Evolutionary conservation across 352 stramenopile genomes (phyloP), one percentile per base, ranked within the genome.

Genomic region (Pythium dissimile): DNA sequence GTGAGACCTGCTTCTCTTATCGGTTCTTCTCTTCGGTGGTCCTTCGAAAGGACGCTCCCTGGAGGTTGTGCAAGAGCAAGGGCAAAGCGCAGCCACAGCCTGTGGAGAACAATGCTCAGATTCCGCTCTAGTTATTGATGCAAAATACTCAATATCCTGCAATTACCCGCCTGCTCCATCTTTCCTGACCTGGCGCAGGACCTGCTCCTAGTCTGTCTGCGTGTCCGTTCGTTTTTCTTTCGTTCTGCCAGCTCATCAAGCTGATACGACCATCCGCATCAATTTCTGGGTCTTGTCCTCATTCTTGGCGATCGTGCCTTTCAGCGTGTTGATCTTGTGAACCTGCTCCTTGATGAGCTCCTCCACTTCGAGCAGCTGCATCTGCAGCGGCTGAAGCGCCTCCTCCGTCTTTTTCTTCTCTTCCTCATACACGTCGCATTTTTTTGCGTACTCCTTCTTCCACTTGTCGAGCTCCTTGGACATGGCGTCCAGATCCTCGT

Each of bases 401-500:
- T 96, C 86, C 16, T 94, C 76, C 0, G 88, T 89, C 18, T 82
- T 77, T 65, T 95, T 92, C 43, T 83, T 75, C 64, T 96, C 89
- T 23, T 96, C 80, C 28, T 86, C 77, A 27, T 96, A 80, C 35
- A 84, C 73, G 31, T 90, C 83, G 26, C 75, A 72, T 49, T 96
- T 91, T 26, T 75, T 73, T 27, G 75, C 64, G 54, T 93, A 92
- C 66, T 96, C 83, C 28, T 80, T 83, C 41, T 84, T 80, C 94
- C 94, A 98, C 51, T 90, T 80, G 42, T 94, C 84, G 30, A 98
- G 84, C 66, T 98, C 94, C 56, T 92, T 94, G 7, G 75, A 79
- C 92, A 99, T 98, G n/a, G 82, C 75, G 34, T 92, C 88, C 59
- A 98, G 67, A 69, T 98, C 94, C 58, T 98, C 87, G 60, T 96